A percentile compares a stretch with the other conserved stretches of the same genome.
These are phyloP conservation scores for Mycena kentingensis DNA, from an alignment of 768 basidiomycete species.

Conservation along the genomic window DNA sequence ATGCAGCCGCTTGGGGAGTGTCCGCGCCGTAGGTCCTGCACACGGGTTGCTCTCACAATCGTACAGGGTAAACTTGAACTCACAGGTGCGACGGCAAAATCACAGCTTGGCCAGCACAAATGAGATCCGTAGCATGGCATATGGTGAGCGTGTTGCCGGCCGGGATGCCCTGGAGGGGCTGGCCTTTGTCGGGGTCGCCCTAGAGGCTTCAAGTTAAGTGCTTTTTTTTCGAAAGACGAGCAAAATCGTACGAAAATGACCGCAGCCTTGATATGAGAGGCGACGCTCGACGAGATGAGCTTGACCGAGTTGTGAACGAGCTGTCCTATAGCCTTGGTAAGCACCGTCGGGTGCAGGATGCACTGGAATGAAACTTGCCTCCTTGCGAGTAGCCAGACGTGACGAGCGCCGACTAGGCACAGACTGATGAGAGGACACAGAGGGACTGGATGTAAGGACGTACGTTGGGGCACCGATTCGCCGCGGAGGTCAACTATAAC, in stretches of 20 bases:
- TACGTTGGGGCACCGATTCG: constrained; percentile 27
- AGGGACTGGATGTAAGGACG: neutral
- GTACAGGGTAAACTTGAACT: neutral
- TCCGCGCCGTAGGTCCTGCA: constrained; percentile 7
- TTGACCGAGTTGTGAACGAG: constrained; percentile 40
- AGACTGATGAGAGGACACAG: too few relatives aligned
- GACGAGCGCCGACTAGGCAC: constrained; percentile 23
- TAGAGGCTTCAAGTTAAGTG: neutral
- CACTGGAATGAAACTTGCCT: too few relatives aligned
- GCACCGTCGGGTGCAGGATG: too few relatives aligned
- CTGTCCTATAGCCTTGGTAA: too few relatives aligned
- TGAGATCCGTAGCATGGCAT: constrained; percentile 35
- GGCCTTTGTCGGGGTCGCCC: constrained; percentile 37
- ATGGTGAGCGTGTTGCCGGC: constrained; percentile 30
- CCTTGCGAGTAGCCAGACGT: constrained; percentile 29
- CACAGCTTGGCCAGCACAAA: constrained; percentile 31
- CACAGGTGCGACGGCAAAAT: constrained; percentile 29
- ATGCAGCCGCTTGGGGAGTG: constrained; percentile 4
- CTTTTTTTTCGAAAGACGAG: too few relatives aligned
- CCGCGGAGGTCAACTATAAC: constrained; percentile 14
- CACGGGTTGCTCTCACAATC: neutral
- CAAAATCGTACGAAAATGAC: constrained; percentile 30
- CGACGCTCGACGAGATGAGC: constrained; percentile 32
- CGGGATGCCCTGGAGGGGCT: constrained; percentile 32
- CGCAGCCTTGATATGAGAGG: constrained; percentile 31